These are phyloP conservation scores for Cyberlindnera mycetangii DNA, from an alignment of 805 yeast genomes.

Conservation along the genomic window DNA sequence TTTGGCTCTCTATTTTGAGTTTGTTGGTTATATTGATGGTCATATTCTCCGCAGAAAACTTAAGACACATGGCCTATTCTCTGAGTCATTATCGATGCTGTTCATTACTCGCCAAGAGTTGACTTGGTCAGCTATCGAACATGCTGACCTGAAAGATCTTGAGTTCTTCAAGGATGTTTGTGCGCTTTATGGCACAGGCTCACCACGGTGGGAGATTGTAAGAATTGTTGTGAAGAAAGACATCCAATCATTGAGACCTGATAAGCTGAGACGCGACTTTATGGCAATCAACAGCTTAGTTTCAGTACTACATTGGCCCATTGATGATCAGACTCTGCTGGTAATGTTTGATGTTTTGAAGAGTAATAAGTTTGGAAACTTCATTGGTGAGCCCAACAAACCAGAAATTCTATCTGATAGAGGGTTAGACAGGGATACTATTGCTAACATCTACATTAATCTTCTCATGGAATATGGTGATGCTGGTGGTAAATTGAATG, in stretches of 20 bases:
- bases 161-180: constrained; percentile 17
- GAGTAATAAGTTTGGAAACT: constrained; percentile 20
- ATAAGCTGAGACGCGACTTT: constrained; percentile 12
- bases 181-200: constrained; percentile 3
- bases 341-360: constrained; percentile 23
- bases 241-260: not conserved
- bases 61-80: constrained; percentile 11
- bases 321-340: constrained; percentile 16
- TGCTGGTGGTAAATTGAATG: constrained; percentile 2
- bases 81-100: constrained; percentile 21
- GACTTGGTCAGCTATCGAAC: constrained; percentile 16
- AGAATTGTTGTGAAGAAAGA: constrained; percentile 1
- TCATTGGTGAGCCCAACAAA: constrained; percentile 12
- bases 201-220: constrained; percentile 13
- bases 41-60: constrained; percentile 11
- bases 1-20: constrained; percentile 16
- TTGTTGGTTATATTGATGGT: constrained; percentile 14
- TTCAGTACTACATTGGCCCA: constrained; percentile 11
- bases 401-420: constrained; percentile 10
- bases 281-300: constrained; percentile 8
- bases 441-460: constrained; percentile 20
- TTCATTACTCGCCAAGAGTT: constrained; percentile 9
- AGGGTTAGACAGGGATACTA: constrained; percentile 15
- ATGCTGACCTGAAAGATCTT: constrained; percentile 13
- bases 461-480: constrained; percentile 12